Conservation (phyloP, 306 rosid genomes). For the Cyamopsis tetragonoloba region DNA sequence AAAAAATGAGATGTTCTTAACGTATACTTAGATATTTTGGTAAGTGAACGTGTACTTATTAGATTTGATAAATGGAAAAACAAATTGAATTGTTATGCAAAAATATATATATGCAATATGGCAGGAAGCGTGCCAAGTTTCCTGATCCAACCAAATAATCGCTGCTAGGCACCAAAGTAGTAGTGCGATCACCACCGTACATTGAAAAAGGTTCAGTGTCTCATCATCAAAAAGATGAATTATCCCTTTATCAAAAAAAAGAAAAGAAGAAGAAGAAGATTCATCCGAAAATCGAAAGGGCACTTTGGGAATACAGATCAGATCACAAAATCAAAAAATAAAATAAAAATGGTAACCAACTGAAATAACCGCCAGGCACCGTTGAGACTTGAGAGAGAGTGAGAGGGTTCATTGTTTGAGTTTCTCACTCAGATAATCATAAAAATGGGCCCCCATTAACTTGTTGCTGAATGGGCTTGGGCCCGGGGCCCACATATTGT, state of each 20-base stretch:
- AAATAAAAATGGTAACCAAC: conserved; percentile 23
- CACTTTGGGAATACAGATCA: neutral
- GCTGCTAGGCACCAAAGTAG: neutral
- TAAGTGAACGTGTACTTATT: too few species aligned
- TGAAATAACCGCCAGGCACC: conserved; percentile 43
- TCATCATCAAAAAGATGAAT: neutral
- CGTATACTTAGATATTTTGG: too few species aligned
- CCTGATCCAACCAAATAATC: neutral
- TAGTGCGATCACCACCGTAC: neutral
- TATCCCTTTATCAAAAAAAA: too few species aligned
- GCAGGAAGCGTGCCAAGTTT: neutral
- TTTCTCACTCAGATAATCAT: neutral
- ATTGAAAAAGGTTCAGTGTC: neutral
- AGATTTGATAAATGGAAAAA: neutral
- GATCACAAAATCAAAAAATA: too few species aligned
- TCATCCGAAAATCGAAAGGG: conserved; percentile 23
- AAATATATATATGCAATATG: neutral
- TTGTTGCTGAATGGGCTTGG: conserved; percentile 30
- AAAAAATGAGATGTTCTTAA: neutral
- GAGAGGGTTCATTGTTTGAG: neutral
- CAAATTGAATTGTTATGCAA: too few species aligned
- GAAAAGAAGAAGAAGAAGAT: too few species aligned
- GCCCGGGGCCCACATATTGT: neutral
- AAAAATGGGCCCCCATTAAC: conserved; percentile 21
- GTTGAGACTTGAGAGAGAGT: neutral